Base-by-base conservation (phyloP, 768 basidiomycete genomes). In the Sarcodon sp. region DNA sequence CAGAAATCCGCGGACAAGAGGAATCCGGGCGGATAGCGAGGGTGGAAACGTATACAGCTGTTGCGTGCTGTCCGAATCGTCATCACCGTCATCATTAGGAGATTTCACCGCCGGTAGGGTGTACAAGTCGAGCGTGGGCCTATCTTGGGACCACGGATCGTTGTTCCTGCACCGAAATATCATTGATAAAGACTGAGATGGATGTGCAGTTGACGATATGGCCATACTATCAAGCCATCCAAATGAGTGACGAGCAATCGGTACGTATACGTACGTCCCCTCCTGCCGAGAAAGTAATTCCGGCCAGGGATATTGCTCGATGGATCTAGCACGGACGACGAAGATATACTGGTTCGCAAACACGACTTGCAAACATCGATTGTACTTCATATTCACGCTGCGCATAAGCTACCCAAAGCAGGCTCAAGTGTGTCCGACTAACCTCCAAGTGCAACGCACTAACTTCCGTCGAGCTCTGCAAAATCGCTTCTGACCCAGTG, bases 211-310 rank as follows among this genome's bases (percentile, higher is more conserved):
- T 1, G 64, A 52, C 1, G 11, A 43, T 7, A 75, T 67, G 2
- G 70, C 71, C 34, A 79, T 66, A 7, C 76, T 74, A 47, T 83
- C 82, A 12, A 81, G 71, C 81, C 81, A 83, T 12, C 81, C 81
- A 53, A 81, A 82, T 3, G 76, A 74, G 52, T 76, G 71, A 3
- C 53, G 55, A 1, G 69, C 71, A 36, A 69, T 57, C 0, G 72
- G 65, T 1, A 55, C 47, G 47, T 73, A 69, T 0, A 64, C 48
- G 3, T 49, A 47, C 3, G 58, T 55, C 6, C 46, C 47, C 33
- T 54, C 45, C 7, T 59, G 39, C 0, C 54, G 33, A 27, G 54
- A 34, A 7, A 50, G 52, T 31, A 80, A 66, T 2, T 48, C 53
- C 0, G 80, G 79, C 12, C 66, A 61, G 1, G 68, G 65, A 49